Conservation (phyloP, 106 monocot genomes). For the Dendrobium chrysotoxum region DNA sequence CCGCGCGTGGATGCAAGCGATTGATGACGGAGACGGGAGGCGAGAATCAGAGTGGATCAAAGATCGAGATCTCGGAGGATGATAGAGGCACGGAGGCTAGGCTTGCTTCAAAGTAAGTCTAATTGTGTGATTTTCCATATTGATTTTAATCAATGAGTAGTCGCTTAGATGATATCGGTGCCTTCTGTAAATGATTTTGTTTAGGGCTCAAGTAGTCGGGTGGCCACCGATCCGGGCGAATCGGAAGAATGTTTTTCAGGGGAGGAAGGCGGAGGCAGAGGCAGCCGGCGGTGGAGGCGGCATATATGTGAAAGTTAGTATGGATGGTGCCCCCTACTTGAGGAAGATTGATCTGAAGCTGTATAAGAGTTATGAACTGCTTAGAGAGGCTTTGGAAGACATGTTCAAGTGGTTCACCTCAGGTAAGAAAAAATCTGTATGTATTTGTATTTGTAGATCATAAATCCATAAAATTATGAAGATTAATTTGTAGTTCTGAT, state of each 20-base stretch:
- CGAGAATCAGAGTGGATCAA: background rate
- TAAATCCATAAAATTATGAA: background rate
- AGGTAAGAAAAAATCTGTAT: slow-evolving; percentile 11
- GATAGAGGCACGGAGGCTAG: background rate
- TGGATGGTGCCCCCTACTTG: slow-evolving; percentile 91
- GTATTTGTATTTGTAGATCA: background rate
- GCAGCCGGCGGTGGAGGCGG: slow-evolving; percentile 7
- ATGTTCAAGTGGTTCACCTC: slow-evolving; percentile 78
- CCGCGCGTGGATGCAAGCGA: slow-evolving; percentile 5
- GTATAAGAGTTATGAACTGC: slow-evolving; percentile 63
- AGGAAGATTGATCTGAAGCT: slow-evolving; percentile 85
- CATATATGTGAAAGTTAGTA: slow-evolving; percentile 78
- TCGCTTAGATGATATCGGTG: background rate
- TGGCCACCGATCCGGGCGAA: slow-evolving; percentile 81
- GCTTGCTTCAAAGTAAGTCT: background rate
- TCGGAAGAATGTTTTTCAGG: slow-evolving; percentile 54
- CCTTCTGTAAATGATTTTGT: too few species aligned
- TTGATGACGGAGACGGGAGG: background rate
- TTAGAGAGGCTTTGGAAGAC: slow-evolving; percentile 57
- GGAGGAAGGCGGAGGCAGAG: slow-evolving; percentile 19
- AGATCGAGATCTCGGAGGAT: background rate
- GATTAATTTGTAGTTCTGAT: background rate
- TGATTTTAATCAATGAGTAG: background rate
- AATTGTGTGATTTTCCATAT: background rate
- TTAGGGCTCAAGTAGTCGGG: slow-evolving; percentile 57